Evolutionary conservation across 352 stramenopile genomes (phyloP).

Genomic region (Phytopythium kandeliae): DNA sequence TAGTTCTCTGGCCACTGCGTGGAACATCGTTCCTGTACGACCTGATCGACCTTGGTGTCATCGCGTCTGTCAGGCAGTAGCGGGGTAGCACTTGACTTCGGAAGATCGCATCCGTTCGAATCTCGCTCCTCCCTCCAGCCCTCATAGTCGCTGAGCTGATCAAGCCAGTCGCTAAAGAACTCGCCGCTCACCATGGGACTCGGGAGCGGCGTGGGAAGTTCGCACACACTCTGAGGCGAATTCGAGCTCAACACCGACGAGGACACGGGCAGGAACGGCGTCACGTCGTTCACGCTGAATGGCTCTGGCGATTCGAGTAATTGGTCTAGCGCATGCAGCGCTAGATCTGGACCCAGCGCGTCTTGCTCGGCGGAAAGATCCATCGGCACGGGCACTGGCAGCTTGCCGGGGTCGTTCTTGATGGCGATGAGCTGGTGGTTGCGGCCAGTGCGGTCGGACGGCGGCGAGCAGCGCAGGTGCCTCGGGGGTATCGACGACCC

Average conservation of each 20-base stretch:
- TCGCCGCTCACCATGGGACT: background rate
- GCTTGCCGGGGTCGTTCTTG: background rate
- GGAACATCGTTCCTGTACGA: too few species aligned
- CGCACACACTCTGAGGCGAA: conserved; percentile 2
- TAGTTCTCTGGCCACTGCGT: background rate
- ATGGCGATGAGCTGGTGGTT: too few species aligned
- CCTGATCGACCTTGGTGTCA: too few species aligned
- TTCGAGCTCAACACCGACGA: background rate
- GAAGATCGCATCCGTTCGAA: background rate
- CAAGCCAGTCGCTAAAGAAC: conserved; percentile 1
- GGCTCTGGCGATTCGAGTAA: conserved; percentile 1
- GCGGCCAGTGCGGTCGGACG: too few species aligned
- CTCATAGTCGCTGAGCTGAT: background rate
- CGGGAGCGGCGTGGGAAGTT: background rate
- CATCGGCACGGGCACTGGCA: background rate
- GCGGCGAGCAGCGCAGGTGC: too few species aligned
- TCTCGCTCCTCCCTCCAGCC: background rate
- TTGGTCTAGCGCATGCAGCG: conserved; percentile 1
- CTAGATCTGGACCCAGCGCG: background rate
- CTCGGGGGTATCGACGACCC: too few species aligned
- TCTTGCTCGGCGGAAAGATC: background rate
- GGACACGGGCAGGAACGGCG: background rate
- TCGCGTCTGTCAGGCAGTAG: too few species aligned
- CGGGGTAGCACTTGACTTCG: background rate
- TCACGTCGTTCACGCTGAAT: background rate